phyloP scores from a whole-genome alignment of 2,329 filamentous ascomycete species.

The Fusarium siculi region DNA sequence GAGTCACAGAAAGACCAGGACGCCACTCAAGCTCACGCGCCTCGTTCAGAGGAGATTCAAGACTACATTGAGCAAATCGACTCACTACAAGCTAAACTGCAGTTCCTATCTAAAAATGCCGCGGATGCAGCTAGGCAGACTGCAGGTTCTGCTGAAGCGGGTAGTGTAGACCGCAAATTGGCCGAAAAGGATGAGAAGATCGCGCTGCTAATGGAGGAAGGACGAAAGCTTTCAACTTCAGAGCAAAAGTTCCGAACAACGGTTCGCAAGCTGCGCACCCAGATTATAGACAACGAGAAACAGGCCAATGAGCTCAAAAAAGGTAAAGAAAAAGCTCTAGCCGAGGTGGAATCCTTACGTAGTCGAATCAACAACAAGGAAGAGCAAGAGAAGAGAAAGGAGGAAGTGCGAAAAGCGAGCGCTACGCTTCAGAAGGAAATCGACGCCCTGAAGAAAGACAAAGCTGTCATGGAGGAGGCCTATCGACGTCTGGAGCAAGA shows the following conservation, averaged over 20 bases:
- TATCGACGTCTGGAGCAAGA: slow-evolving; percentile 77
- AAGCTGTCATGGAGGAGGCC: slow-evolving; percentile 68
- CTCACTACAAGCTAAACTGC: slow-evolving; percentile 88
- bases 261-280: slow-evolving; percentile 82
- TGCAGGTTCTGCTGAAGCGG: slow-evolving; percentile 68
- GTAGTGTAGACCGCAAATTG: slow-evolving; percentile 79
- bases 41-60: slow-evolving; percentile 83
- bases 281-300: slow-evolving; percentile 73
- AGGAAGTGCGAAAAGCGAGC: slow-evolving; percentile 63
- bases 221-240: slow-evolving; percentile 84
- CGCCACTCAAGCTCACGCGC: slow-evolving; percentile 40
- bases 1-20: slow-evolving; percentile 26
- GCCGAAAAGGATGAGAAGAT: slow-evolving; percentile 93
- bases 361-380: slow-evolving; percentile 61
- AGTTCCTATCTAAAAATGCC: slow-evolving; percentile 85
- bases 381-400: slow-evolving; percentile 65
- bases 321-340: slow-evolving; percentile 67
- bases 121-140: slow-evolving; percentile 78
- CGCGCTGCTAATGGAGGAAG: slow-evolving; percentile 89
- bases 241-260: slow-evolving; percentile 86
- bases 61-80: slow-evolving; percentile 90
- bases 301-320: slow-evolving; percentile 68
- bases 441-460: slow-evolving; percentile 59
- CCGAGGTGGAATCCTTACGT: slow-evolving; percentile 60
- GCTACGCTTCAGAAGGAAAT: slow-evolving; percentile 57